phyloP scores from a whole-genome alignment of 1,284 basidiomycete genomes.

The Hemileia vastatrix region DNA sequence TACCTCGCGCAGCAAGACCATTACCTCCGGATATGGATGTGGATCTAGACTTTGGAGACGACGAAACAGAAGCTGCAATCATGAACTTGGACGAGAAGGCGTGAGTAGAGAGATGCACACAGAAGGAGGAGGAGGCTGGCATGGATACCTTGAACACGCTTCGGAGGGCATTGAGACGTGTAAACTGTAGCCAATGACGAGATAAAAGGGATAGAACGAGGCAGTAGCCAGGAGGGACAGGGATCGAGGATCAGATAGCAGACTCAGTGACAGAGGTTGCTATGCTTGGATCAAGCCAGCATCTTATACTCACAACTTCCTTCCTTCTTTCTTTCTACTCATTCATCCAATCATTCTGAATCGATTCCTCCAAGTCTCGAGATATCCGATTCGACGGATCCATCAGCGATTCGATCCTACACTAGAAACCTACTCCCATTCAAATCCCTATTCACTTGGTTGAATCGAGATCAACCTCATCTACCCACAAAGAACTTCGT shows the following conservation, averaged over 20 bases:
- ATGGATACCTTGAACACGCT: background rate
- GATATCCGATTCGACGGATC: no score
- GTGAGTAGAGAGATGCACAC: slow-evolving; percentile 7
- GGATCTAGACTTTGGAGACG: slow-evolving; percentile 30
- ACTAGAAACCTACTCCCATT: slow-evolving; percentile 95
- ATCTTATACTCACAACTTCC: no score
- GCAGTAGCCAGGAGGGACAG: no score
- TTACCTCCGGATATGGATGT: slow-evolving; percentile 18
- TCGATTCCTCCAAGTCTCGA: no score
- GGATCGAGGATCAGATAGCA: no score
- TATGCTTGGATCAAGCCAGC: no score
- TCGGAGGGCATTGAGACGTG: background rate
- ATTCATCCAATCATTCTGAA: no score
- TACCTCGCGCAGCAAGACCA: slow-evolving; percentile 19
- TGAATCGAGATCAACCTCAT: slow-evolving; percentile 72
- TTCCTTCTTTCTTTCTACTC: no score
- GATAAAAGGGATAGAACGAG: no score
- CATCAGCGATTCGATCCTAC: no score
- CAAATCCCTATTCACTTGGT: slow-evolving; percentile 84
- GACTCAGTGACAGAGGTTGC: no score
- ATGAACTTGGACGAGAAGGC: slow-evolving; percentile 30
- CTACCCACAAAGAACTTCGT: slow-evolving; percentile 58
- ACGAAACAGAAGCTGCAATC: slow-evolving; percentile 27
- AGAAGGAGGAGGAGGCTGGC: slow-evolving; percentile 24
- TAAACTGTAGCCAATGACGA: no score